phyloP scores from a whole-genome alignment of 139 green algal species.

The Nannochloris sp. region DNA sequence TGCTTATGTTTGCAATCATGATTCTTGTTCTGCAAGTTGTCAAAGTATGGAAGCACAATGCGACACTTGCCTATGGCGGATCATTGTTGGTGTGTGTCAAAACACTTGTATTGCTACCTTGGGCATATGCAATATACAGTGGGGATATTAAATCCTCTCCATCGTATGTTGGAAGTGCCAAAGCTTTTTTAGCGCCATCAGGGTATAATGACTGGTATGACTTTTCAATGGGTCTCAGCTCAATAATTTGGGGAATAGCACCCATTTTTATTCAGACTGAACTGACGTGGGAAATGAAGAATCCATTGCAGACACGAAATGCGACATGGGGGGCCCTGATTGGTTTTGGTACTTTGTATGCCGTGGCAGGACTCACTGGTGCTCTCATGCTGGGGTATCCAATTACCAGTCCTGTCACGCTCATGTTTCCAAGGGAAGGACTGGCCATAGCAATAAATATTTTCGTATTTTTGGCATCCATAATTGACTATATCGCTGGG shows the following conservation, averaged over 20 bases:
- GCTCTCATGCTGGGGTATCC: not conserved
- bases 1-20: not conserved
- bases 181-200: not conserved
- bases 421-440: not conserved
- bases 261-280: not conserved
- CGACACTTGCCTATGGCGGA: not conserved
- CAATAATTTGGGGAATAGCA: not conserved
- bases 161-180: constrained; percentile 1
- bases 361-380: not conserved
- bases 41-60: not conserved
- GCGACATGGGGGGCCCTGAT: not conserved
- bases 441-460: not conserved
- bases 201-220: constrained; percentile 4
- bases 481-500: not conserved
- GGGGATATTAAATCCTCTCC: not conserved
- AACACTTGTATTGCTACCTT: not conserved
- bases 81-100: not conserved
- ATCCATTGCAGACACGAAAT: not conserved
- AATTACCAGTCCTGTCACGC: not conserved
- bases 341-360: not conserved
- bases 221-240: not conserved
- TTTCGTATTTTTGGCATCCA: not conserved
- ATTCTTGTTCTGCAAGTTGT: not conserved
- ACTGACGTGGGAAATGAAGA: not conserved
- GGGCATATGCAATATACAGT: not conserved